Evolutionary conservation across 2,329 filamentous ascomycete genomes (phyloP), one percentile per base, ranked within the genome.

Genomic region (Trichocomaceae sp.): DNA sequence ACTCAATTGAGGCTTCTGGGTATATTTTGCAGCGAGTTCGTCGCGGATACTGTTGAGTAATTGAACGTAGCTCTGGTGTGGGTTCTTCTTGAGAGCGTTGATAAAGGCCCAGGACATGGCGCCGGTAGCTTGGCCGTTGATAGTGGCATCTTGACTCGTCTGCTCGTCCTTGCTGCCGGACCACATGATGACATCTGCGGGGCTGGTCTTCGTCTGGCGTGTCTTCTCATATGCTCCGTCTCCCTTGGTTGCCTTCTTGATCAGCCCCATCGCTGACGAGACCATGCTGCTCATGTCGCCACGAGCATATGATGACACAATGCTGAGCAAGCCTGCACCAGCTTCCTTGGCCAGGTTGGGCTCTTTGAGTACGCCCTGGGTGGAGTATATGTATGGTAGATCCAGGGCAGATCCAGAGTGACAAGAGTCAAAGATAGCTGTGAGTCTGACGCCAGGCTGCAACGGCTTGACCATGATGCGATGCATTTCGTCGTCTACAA

Each of bases 71-170:
- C 87, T 96, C 77, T 97, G 93, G 69, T 95, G 86, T 0, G 90
- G 90, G 68, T 95, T 95, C 77, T 91, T 90, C 78, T 88, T 91
- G 66, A 97, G 80, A 19, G 91, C 86, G 1, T 81, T 84, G 71
- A 99, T 93, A 71, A 99, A 99, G 2, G 93, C 93, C 84, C 88
- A 96, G 3, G 90, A 96, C 93, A 99, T 97, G 71, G 93, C 93
- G 54, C 93, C 93, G 0, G 93, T 99, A 33, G 93, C 92, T 74
- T 96, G 82, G 55, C 89, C 84, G 44, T 81, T 83, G 62, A 97
- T 96, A 26, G 84, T 88, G 12, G 93, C 91, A 71, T 99, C 93
- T 74, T 90, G 88, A 57, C 90, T 95, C 64, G 93, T 99, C 74
- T 97, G 93, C 58, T 86, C 83, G 68, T 99, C 93, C 74, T 96